Evolutionary conservation across 176 grass and related monocot species (phyloP), one percentile per base, ranked within the genome.

Genomic region (Tillandsia fasciculata): DNA sequence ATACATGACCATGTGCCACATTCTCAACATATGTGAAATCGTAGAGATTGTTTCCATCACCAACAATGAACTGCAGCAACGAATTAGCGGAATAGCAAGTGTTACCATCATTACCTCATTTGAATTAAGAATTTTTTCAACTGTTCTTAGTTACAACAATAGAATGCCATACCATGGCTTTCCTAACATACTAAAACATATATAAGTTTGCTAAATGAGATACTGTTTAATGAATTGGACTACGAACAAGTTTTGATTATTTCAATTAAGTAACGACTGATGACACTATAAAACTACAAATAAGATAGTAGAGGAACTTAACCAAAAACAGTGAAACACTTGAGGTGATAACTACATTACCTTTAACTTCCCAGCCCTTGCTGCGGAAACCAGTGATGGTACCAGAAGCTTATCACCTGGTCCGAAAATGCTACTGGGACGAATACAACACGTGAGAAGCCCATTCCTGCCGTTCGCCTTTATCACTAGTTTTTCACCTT

Each of bases 11-110:
- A 86, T 99, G 76, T 65, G 94, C 89, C 66, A 99, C 94, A 87
- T 99, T 99, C 85, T 99, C 89, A 13, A 99, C 94, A 65, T 87
- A 92, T 72, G 94, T 99, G 75, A 99, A 99, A 89, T 99, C 94
- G 80, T 88, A 84, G 26, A 79, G 72, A 77, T 93, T 99, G 74
- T 82, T 89, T 70, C 94, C 94, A 76, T 99, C 94, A 58, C 87
- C 94, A 85, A 99, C 90, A 71, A 99, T 99, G 65, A 76, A 99
- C 94, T 99, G 79, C 58, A 83, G 63, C 27, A 26, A 11, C 52
- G 7, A 20, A 61, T 17, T 9, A 61, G 56, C 3, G 22, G 22
- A 61, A 9, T 61, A 61, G 33, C 33, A 42, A 7, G 33, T 6
- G 33, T 42, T 1, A 42, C 33, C 33, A 42, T 42, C 22, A 9